A percentile compares a stretch with the other conserved stretches of the same genome.
Conservation (phyloP, 2,329 filamentous ascomycete genomes). For the Stachybotrys chlorohalonatus region DNA sequence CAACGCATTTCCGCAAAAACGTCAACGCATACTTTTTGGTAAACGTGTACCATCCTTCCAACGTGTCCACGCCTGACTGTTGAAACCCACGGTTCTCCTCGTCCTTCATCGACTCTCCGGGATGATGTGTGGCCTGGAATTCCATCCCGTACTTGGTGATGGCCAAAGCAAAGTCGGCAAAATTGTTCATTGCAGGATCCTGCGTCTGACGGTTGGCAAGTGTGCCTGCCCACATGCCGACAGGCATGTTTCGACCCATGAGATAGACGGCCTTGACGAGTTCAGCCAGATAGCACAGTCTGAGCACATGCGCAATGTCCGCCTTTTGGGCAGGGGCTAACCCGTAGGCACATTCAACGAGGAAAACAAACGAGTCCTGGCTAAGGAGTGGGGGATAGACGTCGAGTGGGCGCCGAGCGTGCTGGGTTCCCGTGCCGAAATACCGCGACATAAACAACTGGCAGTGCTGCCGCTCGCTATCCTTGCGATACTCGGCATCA, state of each 20-base stretch:
- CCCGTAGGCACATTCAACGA: slow-evolving; percentile 69
- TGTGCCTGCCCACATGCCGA: slow-evolving; percentile 37
- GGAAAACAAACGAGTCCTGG: slow-evolving; percentile 68
- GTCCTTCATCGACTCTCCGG: slow-evolving; percentile 12
- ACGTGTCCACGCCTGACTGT: slow-evolving; percentile 43
- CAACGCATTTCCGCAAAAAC: slow-evolving; percentile 76
- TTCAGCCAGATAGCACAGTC: slow-evolving; percentile 84
- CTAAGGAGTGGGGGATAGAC: slow-evolving; percentile 50
- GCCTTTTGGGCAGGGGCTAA: slow-evolving; percentile 58
- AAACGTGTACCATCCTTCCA: slow-evolving; percentile 48
- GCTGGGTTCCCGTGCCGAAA: slow-evolving; percentile 30
- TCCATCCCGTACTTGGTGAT: slow-evolving; percentile 37
- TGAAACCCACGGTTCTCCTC: slow-evolving; percentile 40
- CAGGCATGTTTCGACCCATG: slow-evolving; percentile 45
- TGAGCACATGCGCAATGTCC: slow-evolving; percentile 71
- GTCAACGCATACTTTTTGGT: slow-evolving; percentile 77
- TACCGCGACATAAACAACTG: slow-evolving; percentile 63
- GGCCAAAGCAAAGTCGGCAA: slow-evolving; percentile 44
- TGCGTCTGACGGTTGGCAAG: slow-evolving; percentile 32
- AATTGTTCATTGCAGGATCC: slow-evolving; percentile 41
- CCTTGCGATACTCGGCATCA: slow-evolving; percentile 55
- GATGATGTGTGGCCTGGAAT: slow-evolving; percentile 22
- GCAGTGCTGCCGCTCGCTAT: slow-evolving; percentile 63
- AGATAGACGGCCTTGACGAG: slow-evolving; percentile 70
- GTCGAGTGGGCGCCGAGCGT: slow-evolving; percentile 31